Base-by-base conservation (phyloP, 345 rosid species). In the Syzygium aromaticum region DNA sequence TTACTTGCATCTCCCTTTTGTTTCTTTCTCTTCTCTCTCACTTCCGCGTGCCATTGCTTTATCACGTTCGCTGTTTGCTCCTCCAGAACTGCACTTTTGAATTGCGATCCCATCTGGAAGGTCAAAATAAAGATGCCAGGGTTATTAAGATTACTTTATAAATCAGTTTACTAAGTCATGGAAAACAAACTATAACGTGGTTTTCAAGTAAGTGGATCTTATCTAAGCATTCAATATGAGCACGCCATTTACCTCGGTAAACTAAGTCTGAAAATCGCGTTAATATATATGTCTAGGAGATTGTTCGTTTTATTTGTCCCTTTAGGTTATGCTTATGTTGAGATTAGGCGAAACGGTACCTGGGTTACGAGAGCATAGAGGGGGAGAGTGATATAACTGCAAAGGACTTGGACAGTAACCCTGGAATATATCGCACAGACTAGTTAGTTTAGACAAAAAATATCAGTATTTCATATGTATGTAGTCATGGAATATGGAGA, bases 341-440 rank as follows among this genome's bases (percentile, higher is more conserved):
- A 54, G 40, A 53, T 84, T 28, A 22, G 86, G 46, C 11, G 5
- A 73, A 73, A 33, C 13, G 46, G 86, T 88, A 92, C 94, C 93
- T 95, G 99, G 27, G 96, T 95, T 64, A 96, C 98, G 59, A 95
- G 90, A 59, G 98, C 98, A 89, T 96, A 95, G 23, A 95, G 96
- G 73, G 98, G 98, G 84, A 96, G 93, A 38, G 98, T 96, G 88
- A 96, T 94, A 88, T 95, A 94, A 86, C 95, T 94, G 94, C 96
- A 92, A 86, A 94, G 57, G 56, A 92, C 86, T 86, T 94, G 98
- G 87, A 96, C 94, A 38, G 90, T 86, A 88, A 94, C 91, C 90
- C 98, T 95, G 90, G 16, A 90, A 61, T 80, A 49, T 67, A 46
- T 38, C 40, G 52, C 63, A 46, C 46, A 78, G 21, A 30, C 49